Evolutionary conservation across 179 eudicot species (phyloP).

Genomic region (Spergularia azorica): DNA sequence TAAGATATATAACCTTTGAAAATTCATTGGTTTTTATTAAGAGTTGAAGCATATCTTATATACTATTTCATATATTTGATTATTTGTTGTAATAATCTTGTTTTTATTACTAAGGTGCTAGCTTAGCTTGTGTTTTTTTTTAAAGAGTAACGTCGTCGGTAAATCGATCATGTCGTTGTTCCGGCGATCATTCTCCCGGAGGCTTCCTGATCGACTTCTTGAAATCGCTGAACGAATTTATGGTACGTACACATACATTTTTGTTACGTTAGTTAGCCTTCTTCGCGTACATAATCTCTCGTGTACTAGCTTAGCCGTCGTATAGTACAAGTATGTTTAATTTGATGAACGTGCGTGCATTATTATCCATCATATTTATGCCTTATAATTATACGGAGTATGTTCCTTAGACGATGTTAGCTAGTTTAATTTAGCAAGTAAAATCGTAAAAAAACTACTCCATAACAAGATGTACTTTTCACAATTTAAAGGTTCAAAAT

Average conservation of each 20-base stretch:
- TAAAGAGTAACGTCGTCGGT: not conserved
- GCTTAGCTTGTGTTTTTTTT: not conserved
- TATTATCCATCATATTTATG: no score
- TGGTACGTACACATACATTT: constrained; percentile 21
- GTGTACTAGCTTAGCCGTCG: not conserved
- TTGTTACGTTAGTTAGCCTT: not conserved
- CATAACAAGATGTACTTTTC: no score
- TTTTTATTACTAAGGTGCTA: not conserved
- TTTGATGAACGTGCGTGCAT: no score
- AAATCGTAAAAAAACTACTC: no score
- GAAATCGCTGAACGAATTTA: constrained; percentile 39
- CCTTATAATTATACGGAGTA: no score
- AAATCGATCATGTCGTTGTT: constrained; percentile 29
- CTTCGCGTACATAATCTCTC: not conserved
- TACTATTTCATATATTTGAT: no score
- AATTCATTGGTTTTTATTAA: not conserved
- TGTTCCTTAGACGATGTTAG: no score
- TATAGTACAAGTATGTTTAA: not conserved
- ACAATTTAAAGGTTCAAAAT: no score
- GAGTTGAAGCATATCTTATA: not conserved
- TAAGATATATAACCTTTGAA: not conserved
- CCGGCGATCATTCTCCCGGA: constrained; percentile 38
- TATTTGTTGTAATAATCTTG: not conserved
- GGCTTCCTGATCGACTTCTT: constrained; percentile 35
- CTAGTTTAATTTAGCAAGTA: no score